Evolutionary conservation across 768 basidiomycete species (phyloP), one percentile per base, ranked within the genome.

Genomic region (Exidia glandulosa): DNA sequence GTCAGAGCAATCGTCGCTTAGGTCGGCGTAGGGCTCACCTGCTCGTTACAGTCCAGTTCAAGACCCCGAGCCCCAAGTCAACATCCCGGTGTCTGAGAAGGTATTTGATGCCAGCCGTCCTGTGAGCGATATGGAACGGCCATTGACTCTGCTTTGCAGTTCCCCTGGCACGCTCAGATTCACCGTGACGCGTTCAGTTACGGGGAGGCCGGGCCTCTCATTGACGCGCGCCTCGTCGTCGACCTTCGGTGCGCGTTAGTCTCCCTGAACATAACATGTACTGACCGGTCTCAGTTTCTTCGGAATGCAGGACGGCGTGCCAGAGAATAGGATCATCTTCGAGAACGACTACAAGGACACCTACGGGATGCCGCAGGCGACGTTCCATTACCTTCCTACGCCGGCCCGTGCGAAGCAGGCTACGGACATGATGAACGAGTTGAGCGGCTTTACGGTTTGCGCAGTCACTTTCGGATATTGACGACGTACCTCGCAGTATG

Each of bases 101-200:
- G 16, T 30, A 16, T 54, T 31, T 13, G 30, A 10, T 25, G 12
- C n/a, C n/a, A n/a, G n/a, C n/a, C n/a, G 52, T 54, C 25, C n/a
- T 25, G 52, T 25, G 14, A 23, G 23, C 52, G 9, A 58, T 63
- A 58, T 14, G 45, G 12, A 52, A 59, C 32, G 57, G 59, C 12
- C 64, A 64, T 29, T 70, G 68, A 3, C 72, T n/a, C n/a, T n/a
- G n/a, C n/a, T n/a, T 69, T 69, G 70, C 36, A 37, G 36, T 37
- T 37, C 36, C 36, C 36, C 9, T 37, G 36, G 36, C 36, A 37
- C 36, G 36, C 36, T 13, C 34, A 74, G 61, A 71, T 74, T 33
- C 73, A 74, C 54, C 68, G 72, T 32, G 73, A 73, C 56, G 73
- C 73, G 3, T 74, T 74, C 63, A 63, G 63, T 41, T 73, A 74